Evolutionary conservation across 1,139 yeast genomes (phyloP).

Genomic region (Yamadazyma oceani): DNA sequence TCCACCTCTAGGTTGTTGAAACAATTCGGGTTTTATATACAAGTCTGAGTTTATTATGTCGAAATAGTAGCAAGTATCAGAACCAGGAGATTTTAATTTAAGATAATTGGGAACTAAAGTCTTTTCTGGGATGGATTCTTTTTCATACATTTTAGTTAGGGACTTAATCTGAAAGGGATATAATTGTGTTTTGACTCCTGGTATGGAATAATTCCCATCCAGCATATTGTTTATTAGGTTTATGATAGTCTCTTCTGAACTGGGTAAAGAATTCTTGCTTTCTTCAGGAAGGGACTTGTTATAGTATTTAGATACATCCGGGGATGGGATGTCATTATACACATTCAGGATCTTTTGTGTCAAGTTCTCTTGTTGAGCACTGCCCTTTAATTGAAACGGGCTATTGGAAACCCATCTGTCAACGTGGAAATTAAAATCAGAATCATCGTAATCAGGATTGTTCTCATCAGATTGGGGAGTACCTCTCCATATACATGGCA

Average conservation of each 20-base stretch:
- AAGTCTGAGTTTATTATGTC: constrained; percentile 32
- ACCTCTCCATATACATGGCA: constrained; percentile 8
- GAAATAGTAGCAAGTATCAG: constrained; percentile 25
- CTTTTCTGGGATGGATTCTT: constrained; percentile 39
- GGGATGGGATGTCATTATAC: constrained; percentile 43
- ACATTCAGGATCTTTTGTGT: constrained; percentile 27
- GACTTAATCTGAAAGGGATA: constrained; percentile 62
- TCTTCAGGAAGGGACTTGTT: constrained; percentile 6
- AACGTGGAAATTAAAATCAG: constrained; percentile 26
- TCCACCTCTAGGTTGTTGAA: constrained; percentile 59
- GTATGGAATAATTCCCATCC: constrained; percentile 23
- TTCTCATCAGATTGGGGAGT: background rate
- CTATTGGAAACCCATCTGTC: constrained; percentile 28
- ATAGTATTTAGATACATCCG: constrained; percentile 25
- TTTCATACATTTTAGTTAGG: constrained; percentile 55
- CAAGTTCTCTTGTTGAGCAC: constrained; percentile 10
- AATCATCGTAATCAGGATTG: background rate
- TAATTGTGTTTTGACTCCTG: constrained; percentile 51
- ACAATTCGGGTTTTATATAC: constrained; percentile 36
- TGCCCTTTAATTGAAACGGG: constrained; percentile 7
- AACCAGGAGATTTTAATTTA: constrained; percentile 23
- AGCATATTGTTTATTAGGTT: constrained; percentile 17
- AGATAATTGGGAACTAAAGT: constrained; percentile 47
- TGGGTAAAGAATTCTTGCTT: constrained; percentile 13
- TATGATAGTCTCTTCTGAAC: constrained; percentile 20